Base-by-base conservation (phyloP, 2,329 filamentous ascomycete species). In the Metarhizium sp. region DNA sequence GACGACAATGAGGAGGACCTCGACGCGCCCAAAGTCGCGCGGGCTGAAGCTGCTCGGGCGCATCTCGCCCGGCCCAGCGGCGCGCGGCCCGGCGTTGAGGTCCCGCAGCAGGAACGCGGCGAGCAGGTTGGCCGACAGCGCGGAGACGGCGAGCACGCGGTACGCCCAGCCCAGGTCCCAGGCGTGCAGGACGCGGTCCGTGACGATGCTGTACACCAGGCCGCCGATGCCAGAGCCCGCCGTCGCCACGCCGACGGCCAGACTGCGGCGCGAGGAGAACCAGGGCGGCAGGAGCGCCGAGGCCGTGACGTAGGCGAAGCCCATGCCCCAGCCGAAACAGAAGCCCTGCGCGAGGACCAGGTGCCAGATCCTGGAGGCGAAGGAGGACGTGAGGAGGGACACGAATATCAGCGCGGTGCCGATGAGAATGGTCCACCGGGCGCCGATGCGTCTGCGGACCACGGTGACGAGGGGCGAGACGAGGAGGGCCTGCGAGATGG, bases 321-420 rank as follows among this genome's bases (percentile, higher is more conserved):
- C 82, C 71, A 85, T 79, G 0, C 82, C 83, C 57, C 77, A 72
- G 1, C 83, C 82, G 53, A 85, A 83, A 54, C 78, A 77, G 0
- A 84, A 63, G 0, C 82, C 82, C 58, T 85, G 82, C 2, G 71
- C 74, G 0, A 86, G 70, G 56, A 84, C 84, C 0, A 86, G 69
- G 10, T 85, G 81, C 81, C 81, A 85, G 13, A 81, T 77, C 8
- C 73, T 55, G 0, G 62, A 73, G 0, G 79, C 73, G 52, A 82
- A 80, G 4, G 74, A 78, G 0, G 82, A 77, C 1, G 72, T 71
- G 6, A 84, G 75, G 30, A 85, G 69, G 6, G 76, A 77, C 0
- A 71, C 71, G 6, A 75, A 69, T 0, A 78, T 80, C 0, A 80
- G 74, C 1, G 79, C 18, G 0, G 80, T 78, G 0, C 81, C 80